Conservation (phyloP, 1,139 yeast species). For the Diutina rugosa region DNA sequence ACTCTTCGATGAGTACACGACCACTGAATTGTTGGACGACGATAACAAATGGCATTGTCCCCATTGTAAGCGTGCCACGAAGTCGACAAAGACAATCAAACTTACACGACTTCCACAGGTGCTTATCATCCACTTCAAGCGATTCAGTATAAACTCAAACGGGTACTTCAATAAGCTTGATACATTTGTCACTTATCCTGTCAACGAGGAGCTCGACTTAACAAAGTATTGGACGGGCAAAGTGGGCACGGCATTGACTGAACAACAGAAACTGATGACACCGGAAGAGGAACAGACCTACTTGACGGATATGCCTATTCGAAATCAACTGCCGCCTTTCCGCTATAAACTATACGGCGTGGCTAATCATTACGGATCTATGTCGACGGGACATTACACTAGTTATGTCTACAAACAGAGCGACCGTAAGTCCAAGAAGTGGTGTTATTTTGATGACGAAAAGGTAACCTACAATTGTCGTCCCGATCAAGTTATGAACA, state of each 20-base stretch:
- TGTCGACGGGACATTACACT: conserved; percentile 89
- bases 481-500: conserved; percentile 34
- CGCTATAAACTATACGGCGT: conserved; percentile 70
- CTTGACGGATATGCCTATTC: conserved; percentile 41
- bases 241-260: background rate
- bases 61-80: conserved; percentile 52
- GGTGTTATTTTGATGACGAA: conserved; percentile 76
- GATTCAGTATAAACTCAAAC: conserved; percentile 45
- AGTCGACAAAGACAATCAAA: conserved; percentile 53
- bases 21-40: conserved; percentile 56
- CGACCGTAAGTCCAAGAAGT: conserved; percentile 26
- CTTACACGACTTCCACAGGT: conserved; percentile 65
- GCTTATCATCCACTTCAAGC: conserved; percentile 63
- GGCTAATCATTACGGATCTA: conserved; percentile 74
- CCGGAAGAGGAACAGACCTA: conserved; percentile 28
- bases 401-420: conserved; percentile 57
- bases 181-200: conserved; percentile 49
- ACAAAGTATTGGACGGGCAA: conserved; percentile 52
- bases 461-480: conserved; percentile 31
- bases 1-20: conserved; percentile 61
- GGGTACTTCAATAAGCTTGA: conserved; percentile 46
- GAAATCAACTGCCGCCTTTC: conserved; percentile 77
- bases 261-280: conserved; percentile 11
- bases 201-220: conserved; percentile 42
- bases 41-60: conserved; percentile 91